A percentile compares a stretch with the other conserved stretches of the same genome.
phyloP scores from a whole-genome alignment of 192 early-diverging fungal genomes.

The Entrophospora sp. region DNA sequence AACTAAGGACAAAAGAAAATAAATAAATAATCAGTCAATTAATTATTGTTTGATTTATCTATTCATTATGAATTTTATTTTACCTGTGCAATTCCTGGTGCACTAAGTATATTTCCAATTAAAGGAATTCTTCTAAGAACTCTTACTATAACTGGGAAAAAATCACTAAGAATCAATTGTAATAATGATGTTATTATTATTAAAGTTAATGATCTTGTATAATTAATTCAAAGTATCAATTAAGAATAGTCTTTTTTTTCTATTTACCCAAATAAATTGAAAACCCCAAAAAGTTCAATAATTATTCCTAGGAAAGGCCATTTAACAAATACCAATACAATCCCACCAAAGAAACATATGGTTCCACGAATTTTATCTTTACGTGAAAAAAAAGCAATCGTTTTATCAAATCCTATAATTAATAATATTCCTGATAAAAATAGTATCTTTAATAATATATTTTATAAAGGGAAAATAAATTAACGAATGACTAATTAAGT shows the following conservation, averaged over 20 bases:
- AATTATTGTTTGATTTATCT: too few relatives aligned
- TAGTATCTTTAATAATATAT: slow-evolving; percentile 56
- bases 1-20: slow-evolving; percentile 26
- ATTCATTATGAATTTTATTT: neutral
- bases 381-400: slow-evolving; percentile 77
- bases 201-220: neutral
- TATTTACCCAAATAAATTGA: slow-evolving; percentile 98
- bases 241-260: too few relatives aligned
- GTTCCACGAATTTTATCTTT: slow-evolving; percentile 82
- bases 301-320: slow-evolving; percentile 85
- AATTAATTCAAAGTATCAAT: neutral
- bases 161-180: slow-evolving; percentile 58
- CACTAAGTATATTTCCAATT: slow-evolving; percentile 77
- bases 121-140: slow-evolving; percentile 84
- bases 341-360: slow-evolving; percentile 82
- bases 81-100: slow-evolving; percentile 74
- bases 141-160: slow-evolving; percentile 85
- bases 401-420: slow-evolving; percentile 82
- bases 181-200: neutral
- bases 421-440: slow-evolving; percentile 82
- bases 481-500: neutral
- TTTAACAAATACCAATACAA: slow-evolving; percentile 78
- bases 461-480: too few relatives aligned
- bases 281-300: slow-evolving; percentile 87
- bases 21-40: neutral